A percentile compares a stretch with the other conserved stretches of the same genome.
Conservation (phyloP, 257 asterid genomes). For the Fraxinus cuspidata region DNA sequence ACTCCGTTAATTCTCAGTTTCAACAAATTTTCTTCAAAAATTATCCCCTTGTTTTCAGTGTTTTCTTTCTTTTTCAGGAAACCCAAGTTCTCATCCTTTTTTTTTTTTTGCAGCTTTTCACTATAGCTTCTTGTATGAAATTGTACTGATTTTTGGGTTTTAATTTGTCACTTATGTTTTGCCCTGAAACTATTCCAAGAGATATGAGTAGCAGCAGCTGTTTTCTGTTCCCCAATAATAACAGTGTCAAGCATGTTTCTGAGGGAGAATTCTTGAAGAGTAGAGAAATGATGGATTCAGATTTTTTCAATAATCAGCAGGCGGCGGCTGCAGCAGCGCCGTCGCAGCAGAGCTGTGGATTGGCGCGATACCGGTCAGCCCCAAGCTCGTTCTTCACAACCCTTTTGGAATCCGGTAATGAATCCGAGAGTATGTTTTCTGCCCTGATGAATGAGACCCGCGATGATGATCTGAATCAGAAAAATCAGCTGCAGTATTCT, state of each 20-base stretch:
- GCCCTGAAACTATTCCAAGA: conserved; percentile 39
- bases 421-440: conserved; percentile 64
- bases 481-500: conserved; percentile 36
- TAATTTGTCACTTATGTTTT: conserved; percentile 28
- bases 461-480: conserved; percentile 35
- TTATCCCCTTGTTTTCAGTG: not conserved
- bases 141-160: not conserved
- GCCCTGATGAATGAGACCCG: conserved; percentile 43
- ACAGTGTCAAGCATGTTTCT: conserved; percentile 32
- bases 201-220: conserved; percentile 35
- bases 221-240: conserved; percentile 26
- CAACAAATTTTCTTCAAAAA: not conserved
- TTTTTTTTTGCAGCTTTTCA: not conserved
- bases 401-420: conserved; percentile 60
- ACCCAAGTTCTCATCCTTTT: not conserved
- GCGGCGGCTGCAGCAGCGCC: conserved; percentile 36
- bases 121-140: not conserved
- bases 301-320: conserved; percentile 35
- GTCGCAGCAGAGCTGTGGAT: conserved; percentile 41
- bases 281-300: conserved; percentile 42
- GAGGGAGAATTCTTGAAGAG: conserved; percentile 45
- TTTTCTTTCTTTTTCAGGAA: not conserved
- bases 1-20: not conserved
- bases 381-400: conserved; percentile 69
- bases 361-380: conserved; percentile 67